These are phyloP conservation scores for Huntiella moniliformis DNA, from an alignment of 2,329 filamentous ascomycete species.

Conservation along the genomic window DNA sequence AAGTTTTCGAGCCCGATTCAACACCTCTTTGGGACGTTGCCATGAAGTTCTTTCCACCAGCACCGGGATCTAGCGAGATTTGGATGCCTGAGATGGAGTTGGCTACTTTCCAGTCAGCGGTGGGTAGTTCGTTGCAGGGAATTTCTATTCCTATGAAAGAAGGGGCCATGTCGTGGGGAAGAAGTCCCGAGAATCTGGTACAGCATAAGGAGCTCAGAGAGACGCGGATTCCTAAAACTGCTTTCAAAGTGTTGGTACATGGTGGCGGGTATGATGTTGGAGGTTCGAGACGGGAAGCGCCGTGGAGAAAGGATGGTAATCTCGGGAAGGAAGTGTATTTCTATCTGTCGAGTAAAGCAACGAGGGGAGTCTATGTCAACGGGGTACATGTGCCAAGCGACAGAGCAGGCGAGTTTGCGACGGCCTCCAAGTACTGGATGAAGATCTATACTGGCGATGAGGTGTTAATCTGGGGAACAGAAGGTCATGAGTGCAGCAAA, in stretches of 20 bases:
- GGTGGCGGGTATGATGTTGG: constrained; percentile 43
- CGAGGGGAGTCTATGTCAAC: constrained; percentile 60
- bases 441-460: constrained; percentile 60
- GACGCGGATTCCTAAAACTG: constrained; percentile 59
- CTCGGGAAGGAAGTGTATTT: constrained; percentile 31
- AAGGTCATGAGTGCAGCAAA: constrained; percentile 23
- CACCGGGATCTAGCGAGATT: constrained; percentile 10
- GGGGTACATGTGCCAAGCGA: constrained; percentile 42
- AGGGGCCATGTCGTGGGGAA: constrained; percentile 50
- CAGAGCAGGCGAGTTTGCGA: constrained; percentile 32
- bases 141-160: neutral
- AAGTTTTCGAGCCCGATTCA: constrained; percentile 34
- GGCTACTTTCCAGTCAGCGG: neutral
- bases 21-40: constrained; percentile 36
- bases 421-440: constrained; percentile 42
- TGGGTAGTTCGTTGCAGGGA: neutral
- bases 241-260: constrained; percentile 61
- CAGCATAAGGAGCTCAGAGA: constrained; percentile 46
- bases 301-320: constrained; percentile 17
- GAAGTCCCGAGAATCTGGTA: constrained; percentile 47
- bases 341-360: constrained; percentile 63
- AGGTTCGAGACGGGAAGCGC: constrained; percentile 28
- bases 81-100: neutral
- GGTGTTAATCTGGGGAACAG: constrained; percentile 48
- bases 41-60: constrained; percentile 38